A percentile compares a stretch with the other conserved stretches of the same genome.
phyloP scores from a whole-genome alignment of 1,139 yeast genomes.

The Pichia sp. region DNA sequence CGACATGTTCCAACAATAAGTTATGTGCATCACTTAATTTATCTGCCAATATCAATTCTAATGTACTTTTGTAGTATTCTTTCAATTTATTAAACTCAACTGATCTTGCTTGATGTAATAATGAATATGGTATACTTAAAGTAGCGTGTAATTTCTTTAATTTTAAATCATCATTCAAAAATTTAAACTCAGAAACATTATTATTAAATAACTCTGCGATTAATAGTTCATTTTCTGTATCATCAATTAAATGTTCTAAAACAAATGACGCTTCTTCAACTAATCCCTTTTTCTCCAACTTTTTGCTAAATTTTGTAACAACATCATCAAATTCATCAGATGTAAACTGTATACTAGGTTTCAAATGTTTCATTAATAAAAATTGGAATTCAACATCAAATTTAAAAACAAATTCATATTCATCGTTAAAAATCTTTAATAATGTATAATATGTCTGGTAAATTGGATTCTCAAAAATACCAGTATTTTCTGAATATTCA shows the following conservation, averaged over 20 bases:
- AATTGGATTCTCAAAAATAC: slow-evolving; percentile 3
- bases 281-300: slow-evolving; percentile 42
- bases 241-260: slow-evolving; percentile 47
- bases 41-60: slow-evolving; percentile 56
- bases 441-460: slow-evolving; percentile 27
- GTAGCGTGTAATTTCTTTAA: slow-evolving; percentile 33
- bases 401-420: slow-evolving; percentile 8
- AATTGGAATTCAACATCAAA: slow-evolving; percentile 27
- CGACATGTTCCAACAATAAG: slow-evolving; percentile 50
- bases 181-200: slow-evolving; percentile 39
- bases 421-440: slow-evolving; percentile 34
- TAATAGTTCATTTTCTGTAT: neutral
- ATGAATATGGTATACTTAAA: slow-evolving; percentile 40
- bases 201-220: slow-evolving; percentile 38
- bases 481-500: slow-evolving; percentile 9
- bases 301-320: slow-evolving; percentile 46
- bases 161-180: slow-evolving; percentile 27
- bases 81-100: slow-evolving; percentile 38
- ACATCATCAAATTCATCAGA: slow-evolving; percentile 35
- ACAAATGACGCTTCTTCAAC: slow-evolving; percentile 61
- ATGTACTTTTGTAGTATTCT: slow-evolving; percentile 54
- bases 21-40: slow-evolving; percentile 60
- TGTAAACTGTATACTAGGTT: slow-evolving; percentile 11
- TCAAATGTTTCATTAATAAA: slow-evolving; percentile 21
- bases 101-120: slow-evolving; percentile 51